Percentiles rank a stretch among this genome's conserved stretches.
Evolutionary conservation across 495 filamentous ascomycete genomes (phyloP).

Genomic region (Bathelium albidoporum): DNA sequence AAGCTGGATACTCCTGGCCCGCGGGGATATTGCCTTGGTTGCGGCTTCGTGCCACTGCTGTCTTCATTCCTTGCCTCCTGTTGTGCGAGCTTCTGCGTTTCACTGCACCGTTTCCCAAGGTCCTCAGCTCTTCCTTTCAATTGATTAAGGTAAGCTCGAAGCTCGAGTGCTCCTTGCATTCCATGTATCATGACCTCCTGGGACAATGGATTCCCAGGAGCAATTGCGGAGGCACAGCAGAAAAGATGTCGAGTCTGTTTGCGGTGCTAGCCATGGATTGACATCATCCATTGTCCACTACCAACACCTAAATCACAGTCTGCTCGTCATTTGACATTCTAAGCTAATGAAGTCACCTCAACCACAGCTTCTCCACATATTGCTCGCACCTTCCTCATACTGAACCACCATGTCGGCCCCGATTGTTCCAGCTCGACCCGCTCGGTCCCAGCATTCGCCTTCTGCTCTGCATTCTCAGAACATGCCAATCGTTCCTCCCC

Average conservation of each 20-base stretch:
- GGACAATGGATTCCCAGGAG: too few species aligned
- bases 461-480: slow-evolving; percentile 28
- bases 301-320: not conserved
- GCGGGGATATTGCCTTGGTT: not conserved
- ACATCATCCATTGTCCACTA: too few species aligned
- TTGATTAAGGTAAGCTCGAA: not conserved
- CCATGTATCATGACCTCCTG: not conserved
- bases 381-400: slow-evolving; percentile 4
- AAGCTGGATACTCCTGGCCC: not conserved
- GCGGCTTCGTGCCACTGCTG: not conserved
- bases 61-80: not conserved
- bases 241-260: too few species aligned
- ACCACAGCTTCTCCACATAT: not conserved
- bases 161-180: not conserved
- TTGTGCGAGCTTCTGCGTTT: not conserved
- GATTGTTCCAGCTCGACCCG: slow-evolving; percentile 55
- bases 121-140: not conserved
- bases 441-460: slow-evolving; percentile 28
- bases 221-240: too few species aligned
- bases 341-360: not conserved
- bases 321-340: not conserved
- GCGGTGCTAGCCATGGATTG: too few species aligned
- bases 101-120: not conserved
- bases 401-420: slow-evolving; percentile 44
- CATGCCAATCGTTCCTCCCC: slow-evolving; percentile 55